Conservation (phyloP, 805 yeast genomes). For the Lipomyces anomalus region DNA sequence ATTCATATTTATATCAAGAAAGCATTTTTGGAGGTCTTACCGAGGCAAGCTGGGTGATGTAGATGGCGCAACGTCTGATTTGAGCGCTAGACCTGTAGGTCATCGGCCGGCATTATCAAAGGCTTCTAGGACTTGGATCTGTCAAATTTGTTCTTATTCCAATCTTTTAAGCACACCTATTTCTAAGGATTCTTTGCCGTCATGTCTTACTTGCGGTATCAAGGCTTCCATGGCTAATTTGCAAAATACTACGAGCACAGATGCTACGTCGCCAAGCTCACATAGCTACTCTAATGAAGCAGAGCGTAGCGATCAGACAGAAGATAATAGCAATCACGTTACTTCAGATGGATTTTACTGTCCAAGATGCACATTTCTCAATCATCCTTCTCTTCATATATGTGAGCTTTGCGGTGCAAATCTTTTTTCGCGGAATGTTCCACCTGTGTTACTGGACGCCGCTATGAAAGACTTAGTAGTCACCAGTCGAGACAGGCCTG, state of each 20-base stretch:
- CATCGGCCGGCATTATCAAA: background rate
- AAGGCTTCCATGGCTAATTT: constrained; percentile 35
- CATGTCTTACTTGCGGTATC: constrained; percentile 62
- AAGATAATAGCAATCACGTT: too few species aligned
- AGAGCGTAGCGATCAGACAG: too few species aligned
- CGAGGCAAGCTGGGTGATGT: too few species aligned
- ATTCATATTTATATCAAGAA: background rate
- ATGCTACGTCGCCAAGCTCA: too few species aligned
- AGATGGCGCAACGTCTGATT: too few species aligned
- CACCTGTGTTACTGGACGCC: constrained; percentile 30
- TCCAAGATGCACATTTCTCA: constrained; percentile 67
- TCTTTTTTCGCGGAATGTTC: constrained; percentile 33
- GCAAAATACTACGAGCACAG: too few species aligned
- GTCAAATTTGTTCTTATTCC: constrained; percentile 80
- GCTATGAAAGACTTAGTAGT: constrained; percentile 11
- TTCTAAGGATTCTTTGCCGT: constrained; percentile 35
- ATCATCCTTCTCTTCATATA: constrained; percentile 67
- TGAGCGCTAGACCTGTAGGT: too few species aligned
- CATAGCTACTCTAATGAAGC: too few species aligned
- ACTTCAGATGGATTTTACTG: constrained; percentile 37
- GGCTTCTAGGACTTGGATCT: constrained; percentile 54
- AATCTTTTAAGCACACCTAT: constrained; percentile 41
- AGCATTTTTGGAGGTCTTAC: background rate
- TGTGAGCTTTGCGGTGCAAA: constrained; percentile 87
- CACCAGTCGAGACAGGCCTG: constrained; percentile 11